Conservation (phyloP, 441 rosid genomes). For the Mallotus japonicus region DNA sequence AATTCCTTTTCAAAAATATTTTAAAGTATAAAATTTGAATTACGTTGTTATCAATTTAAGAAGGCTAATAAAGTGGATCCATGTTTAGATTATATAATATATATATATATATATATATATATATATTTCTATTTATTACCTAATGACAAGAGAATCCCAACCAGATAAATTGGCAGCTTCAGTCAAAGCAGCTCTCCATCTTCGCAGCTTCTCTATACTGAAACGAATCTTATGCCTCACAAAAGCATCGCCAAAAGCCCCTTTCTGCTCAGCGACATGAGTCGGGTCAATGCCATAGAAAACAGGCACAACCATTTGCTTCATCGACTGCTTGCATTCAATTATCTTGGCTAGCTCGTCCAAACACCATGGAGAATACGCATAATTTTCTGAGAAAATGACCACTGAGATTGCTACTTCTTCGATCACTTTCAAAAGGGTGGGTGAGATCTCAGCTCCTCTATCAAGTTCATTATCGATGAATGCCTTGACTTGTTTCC, state of each 20-base stretch:
- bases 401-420: not conserved
- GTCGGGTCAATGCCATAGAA: slow-evolving; percentile 1
- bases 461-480: slow-evolving; percentile 10
- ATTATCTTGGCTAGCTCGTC: slow-evolving; percentile 10
- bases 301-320: slow-evolving; percentile 5
- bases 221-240: not conserved
- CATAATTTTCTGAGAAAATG: slow-evolving; percentile 9
- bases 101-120: no score
- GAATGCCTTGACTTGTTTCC: slow-evolving; percentile 4
- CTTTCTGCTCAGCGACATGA: not conserved
- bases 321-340: not conserved
- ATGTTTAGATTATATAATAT: no score
- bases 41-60: no score
- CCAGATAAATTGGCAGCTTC: slow-evolving; percentile 19
- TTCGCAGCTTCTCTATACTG: not conserved
- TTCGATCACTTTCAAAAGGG: slow-evolving; percentile 9
- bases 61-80: no score
- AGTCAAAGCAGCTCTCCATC: slow-evolving; percentile 11
- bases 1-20: no score
- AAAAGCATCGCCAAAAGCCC: slow-evolving; percentile 11
- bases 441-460: slow-evolving; percentile 7
- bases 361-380: slow-evolving; percentile 1
- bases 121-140: not conserved
- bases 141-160: not conserved
- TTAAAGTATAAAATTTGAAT: no score